Evolutionary conservation across 2,329 filamentous ascomycete species (phyloP).

Genomic region (Diaporthe sp.): DNA sequence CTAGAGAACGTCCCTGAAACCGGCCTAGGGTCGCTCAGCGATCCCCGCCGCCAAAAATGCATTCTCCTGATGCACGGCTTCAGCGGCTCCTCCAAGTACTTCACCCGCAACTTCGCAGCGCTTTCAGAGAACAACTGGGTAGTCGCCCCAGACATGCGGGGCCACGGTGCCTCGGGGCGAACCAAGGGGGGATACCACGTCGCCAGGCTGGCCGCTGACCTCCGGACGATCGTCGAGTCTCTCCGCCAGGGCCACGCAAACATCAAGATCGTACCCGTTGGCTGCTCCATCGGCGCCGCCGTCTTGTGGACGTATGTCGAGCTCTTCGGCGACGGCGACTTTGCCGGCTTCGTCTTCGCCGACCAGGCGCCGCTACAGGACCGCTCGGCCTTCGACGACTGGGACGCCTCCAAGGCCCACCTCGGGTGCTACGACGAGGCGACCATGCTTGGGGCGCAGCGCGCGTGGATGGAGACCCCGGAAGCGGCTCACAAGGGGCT

Average conservation of each 20-base stretch:
- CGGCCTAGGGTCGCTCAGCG: conserved; percentile 28
- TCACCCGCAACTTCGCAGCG: conserved; percentile 51
- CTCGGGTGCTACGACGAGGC: conserved; percentile 55
- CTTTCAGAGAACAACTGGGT: conserved; percentile 52
- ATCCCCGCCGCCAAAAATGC: conserved; percentile 45
- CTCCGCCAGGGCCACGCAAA: conserved; percentile 42
- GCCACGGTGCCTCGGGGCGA: conserved; percentile 53
- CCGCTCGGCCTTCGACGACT: conserved; percentile 49
- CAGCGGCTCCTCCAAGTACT: conserved; percentile 57
- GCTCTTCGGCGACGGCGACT: conserved; percentile 52
- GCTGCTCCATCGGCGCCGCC: conserved; percentile 58
- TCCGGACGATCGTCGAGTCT: conserved; percentile 50
- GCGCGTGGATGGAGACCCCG: conserved; percentile 45
- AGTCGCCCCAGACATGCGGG: conserved; percentile 56
- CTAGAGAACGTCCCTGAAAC: conserved; percentile 39
- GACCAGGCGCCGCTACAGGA: conserved; percentile 59
- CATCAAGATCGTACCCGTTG: conserved; percentile 51
- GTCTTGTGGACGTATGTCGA: conserved; percentile 58
- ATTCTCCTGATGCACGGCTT: conserved; percentile 58
- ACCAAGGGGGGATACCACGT: conserved; percentile 55
- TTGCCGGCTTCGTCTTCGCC: conserved; percentile 54
- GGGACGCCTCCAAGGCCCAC: conserved; percentile 52
- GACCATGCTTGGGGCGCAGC: conserved; percentile 52
- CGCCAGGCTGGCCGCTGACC: conserved; percentile 56
- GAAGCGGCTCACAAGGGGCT: conserved; percentile 49